Conservation (phyloP, 2,329 filamentous ascomycete species). For the Triangularia verruculosa region DNA sequence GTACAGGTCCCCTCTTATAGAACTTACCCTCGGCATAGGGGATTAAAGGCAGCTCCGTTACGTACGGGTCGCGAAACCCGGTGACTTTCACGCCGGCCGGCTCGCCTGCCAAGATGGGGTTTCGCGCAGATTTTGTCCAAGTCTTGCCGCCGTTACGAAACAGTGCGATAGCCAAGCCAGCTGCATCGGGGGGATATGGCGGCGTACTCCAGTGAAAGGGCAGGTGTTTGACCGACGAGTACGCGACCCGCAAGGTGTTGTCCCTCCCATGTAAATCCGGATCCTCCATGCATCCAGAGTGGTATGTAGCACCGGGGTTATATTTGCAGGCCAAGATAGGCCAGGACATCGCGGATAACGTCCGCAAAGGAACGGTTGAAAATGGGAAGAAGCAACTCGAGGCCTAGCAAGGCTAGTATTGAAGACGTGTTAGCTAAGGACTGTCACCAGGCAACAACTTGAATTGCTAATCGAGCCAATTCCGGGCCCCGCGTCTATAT, state of each 20-base stretch:
- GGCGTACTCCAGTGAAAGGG: constrained; percentile 15
- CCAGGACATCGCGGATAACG: too few species aligned
- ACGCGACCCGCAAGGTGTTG: constrained; percentile 2
- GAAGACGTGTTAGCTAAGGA: too few species aligned
- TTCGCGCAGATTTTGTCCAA: constrained; percentile 9
- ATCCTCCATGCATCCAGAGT: too few species aligned
- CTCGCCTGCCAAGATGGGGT: constrained; percentile 9
- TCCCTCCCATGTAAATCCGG: neutral
- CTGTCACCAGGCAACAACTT: too few species aligned
- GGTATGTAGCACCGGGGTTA: too few species aligned
- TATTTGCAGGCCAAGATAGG: too few species aligned
- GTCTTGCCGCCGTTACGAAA: constrained; percentile 7
- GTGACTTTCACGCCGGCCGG: constrained; percentile 9
- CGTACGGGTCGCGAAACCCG: constrained; percentile 12
- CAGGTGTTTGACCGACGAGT: constrained; percentile 13
- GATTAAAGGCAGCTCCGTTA: constrained; percentile 1
- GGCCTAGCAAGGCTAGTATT: too few species aligned
- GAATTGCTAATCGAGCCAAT: too few species aligned
- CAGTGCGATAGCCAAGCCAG: constrained; percentile 7
- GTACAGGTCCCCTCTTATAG: neutral
- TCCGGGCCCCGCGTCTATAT: too few species aligned
- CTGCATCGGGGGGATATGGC: constrained; percentile 9
- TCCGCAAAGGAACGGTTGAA: too few species aligned
- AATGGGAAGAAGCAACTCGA: too few species aligned
- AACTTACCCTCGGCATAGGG: neutral